Evolutionary conservation across 2,329 filamentous ascomycete species (phyloP), one percentile per base, ranked within the genome.

Genomic region (Diaporthe nobilis): DNA sequence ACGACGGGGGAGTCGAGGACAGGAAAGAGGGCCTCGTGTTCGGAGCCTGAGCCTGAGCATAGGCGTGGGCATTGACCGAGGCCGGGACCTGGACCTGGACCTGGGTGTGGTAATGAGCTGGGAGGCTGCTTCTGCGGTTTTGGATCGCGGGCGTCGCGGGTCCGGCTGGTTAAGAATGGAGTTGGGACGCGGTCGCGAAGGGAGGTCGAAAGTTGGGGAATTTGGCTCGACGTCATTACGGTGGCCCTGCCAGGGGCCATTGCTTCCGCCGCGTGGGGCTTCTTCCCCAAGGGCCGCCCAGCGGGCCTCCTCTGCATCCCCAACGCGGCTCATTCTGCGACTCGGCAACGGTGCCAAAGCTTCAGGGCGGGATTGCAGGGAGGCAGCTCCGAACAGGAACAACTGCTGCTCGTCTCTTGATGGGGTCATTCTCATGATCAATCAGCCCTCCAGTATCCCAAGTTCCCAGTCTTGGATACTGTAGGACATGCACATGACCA

Each of bases 191-290:
- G 53, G 17, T 74, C 20, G 44, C 17, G 10, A 47, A 57, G 49
- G 51, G 72, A 71, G 53, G 63, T 13, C 5, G 4, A 8, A 22
- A 47, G 9, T 68, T 51, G 72, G 75, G 55, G 60, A 55, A 44
- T n/a, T 44, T 17, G 44, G 57, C 13, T 12, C 72, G 75, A 76
- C 75, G 75, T 76, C 75, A 76, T 76, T 65, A 13, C 20, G 37
- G 28, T 75, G 70, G 28, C 58, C 37, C 17, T 20, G 65, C 51
- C 58, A 76, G 65, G 72, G 67, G 65, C 58, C 44, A 37, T 25
- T 3, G 39, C 63, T 61, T 58, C 57, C 39, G 31, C 31, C 68
- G 67, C 42, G 28, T 53, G 63, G 51, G 44, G 44, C 51, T 15
- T 22, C 58, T 28, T 53, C 31, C 12, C 57, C 57, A 22, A 42